Evolutionary conservation across 768 basidiomycete genomes (phyloP).

Genomic region (Russula abietina): DNA sequence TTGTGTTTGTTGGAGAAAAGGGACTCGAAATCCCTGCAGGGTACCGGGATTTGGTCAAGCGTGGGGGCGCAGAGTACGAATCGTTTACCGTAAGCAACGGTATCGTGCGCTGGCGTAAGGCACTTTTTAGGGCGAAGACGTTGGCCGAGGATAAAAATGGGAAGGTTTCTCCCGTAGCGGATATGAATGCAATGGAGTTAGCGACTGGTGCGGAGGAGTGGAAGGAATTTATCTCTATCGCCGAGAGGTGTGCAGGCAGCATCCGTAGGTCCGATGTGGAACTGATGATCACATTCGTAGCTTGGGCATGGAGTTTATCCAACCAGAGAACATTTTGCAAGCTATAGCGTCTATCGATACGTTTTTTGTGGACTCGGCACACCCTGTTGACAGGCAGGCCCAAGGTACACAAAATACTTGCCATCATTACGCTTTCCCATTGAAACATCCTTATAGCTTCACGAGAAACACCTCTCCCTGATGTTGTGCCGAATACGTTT

Average conservation of each 20-base stretch:
- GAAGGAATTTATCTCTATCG: slow-evolving; percentile 47
- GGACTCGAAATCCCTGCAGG: no score
- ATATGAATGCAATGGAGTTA: slow-evolving; percentile 41
- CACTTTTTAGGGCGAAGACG: slow-evolving; percentile 46
- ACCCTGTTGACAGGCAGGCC: slow-evolving; percentile 25
- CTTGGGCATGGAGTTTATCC: slow-evolving; percentile 39
- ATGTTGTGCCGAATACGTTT: slow-evolving; percentile 48
- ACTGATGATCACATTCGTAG: slow-evolving; percentile 28
- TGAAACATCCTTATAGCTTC: slow-evolving; percentile 3
- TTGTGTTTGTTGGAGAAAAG: no score
- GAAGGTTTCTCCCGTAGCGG: slow-evolving; percentile 46
- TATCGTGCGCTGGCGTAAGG: slow-evolving; percentile 43
- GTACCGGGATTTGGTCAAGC: slow-evolving; percentile 47
- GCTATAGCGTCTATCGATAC: slow-evolving; percentile 40
- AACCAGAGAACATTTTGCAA: slow-evolving; percentile 45
- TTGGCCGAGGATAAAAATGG: slow-evolving; percentile 32
- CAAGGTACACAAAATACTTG: slow-evolving; percentile 11
- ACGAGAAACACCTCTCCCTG: slow-evolving; percentile 39
- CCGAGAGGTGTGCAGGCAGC: slow-evolving; percentile 39
- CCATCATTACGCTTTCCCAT: background rate
- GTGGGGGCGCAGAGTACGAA: slow-evolving; percentile 59
- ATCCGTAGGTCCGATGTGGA: background rate
- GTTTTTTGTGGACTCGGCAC: slow-evolving; percentile 36
- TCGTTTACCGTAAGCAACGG: slow-evolving; percentile 50
- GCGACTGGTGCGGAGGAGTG: slow-evolving; percentile 52